phyloP scores from a whole-genome alignment of 2,329 filamentous ascomycete species.

The Aureobasidium sp. region DNA sequence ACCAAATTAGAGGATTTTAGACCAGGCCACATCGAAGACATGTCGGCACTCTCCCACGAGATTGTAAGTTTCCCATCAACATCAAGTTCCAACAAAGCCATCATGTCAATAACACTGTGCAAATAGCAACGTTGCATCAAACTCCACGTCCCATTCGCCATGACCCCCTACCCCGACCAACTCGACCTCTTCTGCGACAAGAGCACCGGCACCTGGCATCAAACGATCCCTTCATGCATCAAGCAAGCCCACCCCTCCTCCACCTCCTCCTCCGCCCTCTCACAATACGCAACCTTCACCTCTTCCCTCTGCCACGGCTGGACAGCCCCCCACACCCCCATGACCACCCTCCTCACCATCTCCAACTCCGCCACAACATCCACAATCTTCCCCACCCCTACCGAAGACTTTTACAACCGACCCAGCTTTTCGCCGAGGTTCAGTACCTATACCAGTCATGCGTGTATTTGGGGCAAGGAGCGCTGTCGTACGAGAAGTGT shows the following conservation, averaged over 20 bases:
- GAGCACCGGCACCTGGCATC: background rate
- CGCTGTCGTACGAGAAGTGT: too few species aligned
- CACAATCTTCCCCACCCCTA: background rate
- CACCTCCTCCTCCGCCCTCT: background rate
- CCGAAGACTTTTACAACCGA: background rate
- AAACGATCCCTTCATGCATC: background rate
- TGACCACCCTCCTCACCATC: background rate
- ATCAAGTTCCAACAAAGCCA: background rate
- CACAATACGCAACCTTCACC: background rate
- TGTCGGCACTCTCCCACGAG: background rate
- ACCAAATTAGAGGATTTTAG: background rate
- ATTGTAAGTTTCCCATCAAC: background rate
- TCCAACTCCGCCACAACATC: background rate
- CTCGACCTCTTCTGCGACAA: background rate
- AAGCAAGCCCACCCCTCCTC: background rate
- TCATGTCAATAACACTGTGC: background rate
- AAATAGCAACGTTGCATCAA: background rate
- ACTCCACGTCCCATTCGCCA: background rate
- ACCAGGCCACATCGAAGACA: background rate
- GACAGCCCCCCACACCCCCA: background rate
- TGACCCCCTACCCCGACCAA: background rate
- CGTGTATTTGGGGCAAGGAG: too few species aligned
- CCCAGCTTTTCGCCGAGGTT: too few species aligned
- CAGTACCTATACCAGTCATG: too few species aligned
- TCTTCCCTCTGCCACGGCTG: background rate